These are phyloP conservation scores for Paspalum vaginatum DNA, from an alignment of 176 grass and related monocot species.

Conservation along the genomic window DNA sequence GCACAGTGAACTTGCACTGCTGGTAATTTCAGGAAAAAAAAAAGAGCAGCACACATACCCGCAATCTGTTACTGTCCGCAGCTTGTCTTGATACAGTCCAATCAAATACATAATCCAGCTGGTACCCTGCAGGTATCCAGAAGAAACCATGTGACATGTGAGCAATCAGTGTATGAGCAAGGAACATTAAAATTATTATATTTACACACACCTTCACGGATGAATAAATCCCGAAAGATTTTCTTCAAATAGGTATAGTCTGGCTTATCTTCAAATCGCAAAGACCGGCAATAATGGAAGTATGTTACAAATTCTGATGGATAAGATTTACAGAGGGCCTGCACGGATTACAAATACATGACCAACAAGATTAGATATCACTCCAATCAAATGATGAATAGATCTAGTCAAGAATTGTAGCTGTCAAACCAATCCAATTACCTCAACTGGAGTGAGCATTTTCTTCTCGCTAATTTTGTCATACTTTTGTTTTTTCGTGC, in stretches of 20 bases:
- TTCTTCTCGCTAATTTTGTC: slow-evolving; percentile 97
- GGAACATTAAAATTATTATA: slow-evolving; percentile 22
- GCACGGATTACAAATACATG: slow-evolving; percentile 31
- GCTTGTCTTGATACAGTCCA: slow-evolving; percentile 73
- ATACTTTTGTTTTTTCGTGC: slow-evolving; percentile 92
- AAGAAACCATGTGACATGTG: slow-evolving; percentile 39
- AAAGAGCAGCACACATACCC: slow-evolving; percentile 55
- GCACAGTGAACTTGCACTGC: slow-evolving; percentile 16
- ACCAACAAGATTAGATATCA: slow-evolving; percentile 20
- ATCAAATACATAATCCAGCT: slow-evolving; percentile 84
- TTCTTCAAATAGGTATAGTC: slow-evolving; percentile 88
- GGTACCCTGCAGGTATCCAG: slow-evolving; percentile 58
- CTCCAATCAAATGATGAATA: neutral
- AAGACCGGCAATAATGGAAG: slow-evolving; percentile 95
- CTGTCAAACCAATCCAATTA: slow-evolving; percentile 34
- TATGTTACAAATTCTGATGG: slow-evolving; percentile 82
- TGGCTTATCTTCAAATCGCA: slow-evolving; percentile 97
- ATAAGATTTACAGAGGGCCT: slow-evolving; percentile 88
- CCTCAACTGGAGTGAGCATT: slow-evolving; percentile 92
- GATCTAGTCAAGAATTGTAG: slow-evolving; percentile 28
- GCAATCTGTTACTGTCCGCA: slow-evolving; percentile 56
- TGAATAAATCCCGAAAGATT: slow-evolving; percentile 79
- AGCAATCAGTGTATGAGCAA: slow-evolving; percentile 19
- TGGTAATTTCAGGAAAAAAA: slow-evolving; percentile 34
- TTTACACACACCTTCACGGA: slow-evolving; percentile 68